These are phyloP conservation scores for Cercospora nicotianae DNA, from an alignment of 2,329 filamentous ascomycete species.

Conservation along the genomic window DNA sequence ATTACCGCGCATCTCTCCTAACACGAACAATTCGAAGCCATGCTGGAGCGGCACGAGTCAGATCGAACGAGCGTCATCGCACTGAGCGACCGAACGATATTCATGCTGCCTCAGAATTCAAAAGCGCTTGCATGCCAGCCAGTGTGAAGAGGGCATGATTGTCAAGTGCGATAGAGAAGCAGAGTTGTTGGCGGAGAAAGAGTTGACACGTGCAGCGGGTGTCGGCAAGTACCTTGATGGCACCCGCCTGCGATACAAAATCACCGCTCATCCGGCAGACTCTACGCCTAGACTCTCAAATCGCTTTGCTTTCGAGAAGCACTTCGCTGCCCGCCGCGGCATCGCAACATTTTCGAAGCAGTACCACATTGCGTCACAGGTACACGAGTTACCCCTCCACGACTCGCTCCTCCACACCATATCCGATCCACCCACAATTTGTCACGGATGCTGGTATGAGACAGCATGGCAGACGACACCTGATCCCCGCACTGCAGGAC, in stretches of 20 bases:
- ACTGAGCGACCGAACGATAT: not conserved
- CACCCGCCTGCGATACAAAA: not conserved
- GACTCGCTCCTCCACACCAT: not conserved
- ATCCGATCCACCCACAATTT: not conserved
- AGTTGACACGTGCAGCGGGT: not conserved
- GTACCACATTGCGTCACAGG: conserved; percentile 8
- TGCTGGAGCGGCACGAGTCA: not conserved
- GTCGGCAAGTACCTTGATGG: conserved; percentile 5
- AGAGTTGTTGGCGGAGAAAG: not conserved
- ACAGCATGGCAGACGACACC: not conserved
- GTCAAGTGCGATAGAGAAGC: not conserved
- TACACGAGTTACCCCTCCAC: not conserved
- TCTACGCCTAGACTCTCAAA: not conserved
- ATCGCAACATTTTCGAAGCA: not conserved
- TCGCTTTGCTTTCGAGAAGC: not conserved
- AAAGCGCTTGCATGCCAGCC: not conserved
- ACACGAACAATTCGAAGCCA: not conserved
- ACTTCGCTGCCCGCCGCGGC: not conserved
- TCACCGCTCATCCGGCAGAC: not conserved
- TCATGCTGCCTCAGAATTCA: not conserved
- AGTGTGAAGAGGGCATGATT: not conserved
- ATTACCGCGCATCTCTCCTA: not conserved
- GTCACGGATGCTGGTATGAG: not conserved
- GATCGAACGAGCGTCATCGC: not conserved
- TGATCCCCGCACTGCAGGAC: not conserved